Evolutionary conservation across 805 yeast genomes (phyloP), one percentile per base, ranked within the genome.

Genomic region (Hanseniaspora clermontiae): DNA sequence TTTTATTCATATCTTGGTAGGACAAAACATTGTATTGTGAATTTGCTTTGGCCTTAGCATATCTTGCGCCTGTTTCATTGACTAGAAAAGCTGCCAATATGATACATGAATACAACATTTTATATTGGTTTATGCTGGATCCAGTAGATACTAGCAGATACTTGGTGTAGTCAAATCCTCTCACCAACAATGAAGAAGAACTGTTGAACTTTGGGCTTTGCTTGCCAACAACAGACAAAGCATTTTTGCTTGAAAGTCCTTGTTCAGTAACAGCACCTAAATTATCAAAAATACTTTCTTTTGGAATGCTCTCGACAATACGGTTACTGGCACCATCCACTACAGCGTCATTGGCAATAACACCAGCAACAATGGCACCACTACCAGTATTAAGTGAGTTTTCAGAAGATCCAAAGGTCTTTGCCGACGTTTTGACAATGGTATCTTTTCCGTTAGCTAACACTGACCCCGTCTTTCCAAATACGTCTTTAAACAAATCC

Each of bases 1-100:
- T 40, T 7, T 51, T 57, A 24, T 47, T 51, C 46, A 45, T 50
- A 20, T 57, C 56, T 38, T 57, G 42, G 32, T 45, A 57, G 4
- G 43, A 19, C 27, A 57, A 47, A 15, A 45, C 36, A 37, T 51
- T 42, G 40, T 43, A 38, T 47, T 36, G 20, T 3, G 43, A 19
- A 15, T 57, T 57, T 12, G 38, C 19, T 31, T 46, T 45, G 5
- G 17, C 7, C 6, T 56, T 50, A 15, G 36, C 12, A 20, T 56
- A 56, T 40, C 45, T 45, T 8, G 48, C 46, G 32, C 57, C 57
- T 29, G 45, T 14, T 43, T 53, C 51, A 39, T 53, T 53, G 11
- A 53, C 5, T 7, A 37, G 24, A 39, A 53, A 27, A 5, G 45
- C 50, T 2, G 50, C 55, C 17, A 51, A n/a, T 24, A 51, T 27